phyloP scores from a whole-genome alignment of 2,329 filamentous ascomycete genomes.

The Colletotrichum sp. region DNA sequence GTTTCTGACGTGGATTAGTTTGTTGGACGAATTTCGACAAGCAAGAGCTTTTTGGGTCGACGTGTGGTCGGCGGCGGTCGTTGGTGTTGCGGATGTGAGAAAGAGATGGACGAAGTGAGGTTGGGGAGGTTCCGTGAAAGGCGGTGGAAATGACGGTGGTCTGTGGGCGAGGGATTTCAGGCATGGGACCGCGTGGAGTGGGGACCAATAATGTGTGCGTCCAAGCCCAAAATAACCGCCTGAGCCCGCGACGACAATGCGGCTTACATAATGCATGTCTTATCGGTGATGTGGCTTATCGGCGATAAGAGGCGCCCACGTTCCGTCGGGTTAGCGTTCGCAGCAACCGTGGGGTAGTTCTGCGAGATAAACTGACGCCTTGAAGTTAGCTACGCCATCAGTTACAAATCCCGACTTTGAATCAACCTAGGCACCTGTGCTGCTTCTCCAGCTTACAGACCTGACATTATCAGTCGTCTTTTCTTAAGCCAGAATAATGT shows the following conservation, averaged over 20 bases:
- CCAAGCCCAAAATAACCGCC: background rate
- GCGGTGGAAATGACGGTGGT: conserved; percentile 7
- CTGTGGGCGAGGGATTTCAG: conserved; percentile 17
- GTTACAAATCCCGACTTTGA: background rate
- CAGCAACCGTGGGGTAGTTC: background rate
- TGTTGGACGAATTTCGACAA: background rate
- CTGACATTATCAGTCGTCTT: background rate
- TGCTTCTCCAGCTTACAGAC: background rate
- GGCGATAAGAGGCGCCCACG: background rate
- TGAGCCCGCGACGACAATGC: background rate
- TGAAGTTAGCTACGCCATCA: background rate
- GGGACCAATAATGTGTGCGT: background rate
- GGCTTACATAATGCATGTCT: background rate
- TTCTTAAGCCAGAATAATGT: background rate
- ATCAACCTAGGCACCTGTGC: background rate
- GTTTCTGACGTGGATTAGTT: conserved; percentile 15
- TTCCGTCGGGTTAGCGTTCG: background rate
- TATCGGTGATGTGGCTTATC: background rate
- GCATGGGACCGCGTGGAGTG: background rate
- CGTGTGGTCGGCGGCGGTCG: background rate
- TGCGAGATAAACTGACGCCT: conserved; percentile 16
- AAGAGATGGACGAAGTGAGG: background rate
- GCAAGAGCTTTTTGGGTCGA: background rate
- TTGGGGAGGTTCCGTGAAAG: conserved; percentile 7
- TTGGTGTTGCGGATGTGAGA: background rate